These are phyloP conservation scores for Neofusicoccum umdonicola DNA, from an alignment of 2,329 filamentous ascomycete species.

Conservation along the genomic window DNA sequence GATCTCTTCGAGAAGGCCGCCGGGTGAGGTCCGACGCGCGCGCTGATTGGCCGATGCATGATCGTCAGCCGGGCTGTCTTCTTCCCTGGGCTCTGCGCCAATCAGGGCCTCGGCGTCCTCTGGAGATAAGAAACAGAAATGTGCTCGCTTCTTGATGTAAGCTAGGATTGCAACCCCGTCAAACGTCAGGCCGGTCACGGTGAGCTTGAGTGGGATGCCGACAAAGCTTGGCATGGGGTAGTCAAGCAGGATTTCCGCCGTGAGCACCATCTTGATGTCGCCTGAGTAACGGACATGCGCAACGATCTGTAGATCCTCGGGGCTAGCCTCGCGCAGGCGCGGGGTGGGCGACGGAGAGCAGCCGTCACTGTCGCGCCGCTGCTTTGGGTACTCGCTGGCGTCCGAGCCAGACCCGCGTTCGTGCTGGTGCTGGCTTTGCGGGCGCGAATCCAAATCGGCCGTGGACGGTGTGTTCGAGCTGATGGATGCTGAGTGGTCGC, in stretches of 20 bases:
- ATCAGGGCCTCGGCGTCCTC: conserved; percentile 77
- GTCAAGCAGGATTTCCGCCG: conserved; percentile 91
- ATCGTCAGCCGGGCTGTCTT: conserved; percentile 23
- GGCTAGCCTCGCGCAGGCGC: conserved; percentile 67
- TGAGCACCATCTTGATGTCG: conserved; percentile 82
- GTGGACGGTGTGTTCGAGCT: conserved; percentile 48
- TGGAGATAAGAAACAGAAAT: conserved; percentile 91
- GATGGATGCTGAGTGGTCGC: conserved; percentile 38
- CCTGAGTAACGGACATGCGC: conserved; percentile 88
- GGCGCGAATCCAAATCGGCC: conserved; percentile 43
- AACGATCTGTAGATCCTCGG: conserved; percentile 89
- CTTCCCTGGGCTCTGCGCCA: conserved; percentile 37
- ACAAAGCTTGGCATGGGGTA: conserved; percentile 99
- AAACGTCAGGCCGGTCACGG: conserved; percentile 91
- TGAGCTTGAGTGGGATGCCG: conserved; percentile 88
- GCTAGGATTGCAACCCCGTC: conserved; percentile 92
- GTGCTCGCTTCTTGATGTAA: conserved; percentile 81
- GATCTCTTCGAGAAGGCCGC: conserved; percentile 85
- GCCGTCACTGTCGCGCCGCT: background rate
- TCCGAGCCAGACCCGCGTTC: conserved; percentile 20
- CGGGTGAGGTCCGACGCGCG: conserved; percentile 51
- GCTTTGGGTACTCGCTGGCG: conserved; percentile 17
- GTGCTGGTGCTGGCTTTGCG: conserved; percentile 43
- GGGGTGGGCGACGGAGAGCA: conserved; percentile 45
- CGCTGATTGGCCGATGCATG: conserved; percentile 20